Conservation (phyloP, 306 rosid species). For the Quercus parvula region DNA sequence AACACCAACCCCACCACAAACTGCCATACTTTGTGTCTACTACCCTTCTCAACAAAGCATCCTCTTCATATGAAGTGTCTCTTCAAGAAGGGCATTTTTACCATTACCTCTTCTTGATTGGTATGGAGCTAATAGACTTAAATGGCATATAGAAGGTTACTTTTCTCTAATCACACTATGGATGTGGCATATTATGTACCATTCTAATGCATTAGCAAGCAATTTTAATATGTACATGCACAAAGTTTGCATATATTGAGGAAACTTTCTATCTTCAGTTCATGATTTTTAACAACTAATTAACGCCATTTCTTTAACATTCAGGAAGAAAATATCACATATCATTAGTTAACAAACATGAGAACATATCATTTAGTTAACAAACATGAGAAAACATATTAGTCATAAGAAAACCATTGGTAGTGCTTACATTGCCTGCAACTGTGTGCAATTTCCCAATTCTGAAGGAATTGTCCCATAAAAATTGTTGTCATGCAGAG, state of each 20-base stretch:
- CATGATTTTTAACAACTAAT: background rate
- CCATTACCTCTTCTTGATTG: background rate
- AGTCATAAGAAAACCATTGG: conserved; percentile 3
- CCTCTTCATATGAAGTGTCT: background rate
- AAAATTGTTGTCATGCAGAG: conserved; percentile 77
- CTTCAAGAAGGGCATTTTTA: background rate
- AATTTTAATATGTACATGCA: background rate
- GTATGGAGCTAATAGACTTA: background rate
- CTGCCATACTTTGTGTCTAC: too few relatives aligned
- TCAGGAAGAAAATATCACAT: conserved; percentile 4
- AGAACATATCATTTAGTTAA: conserved; percentile 5
- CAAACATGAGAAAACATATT: conserved; percentile 7
- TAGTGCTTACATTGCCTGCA: conserved; percentile 71
- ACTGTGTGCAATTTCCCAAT: conserved; percentile 81
- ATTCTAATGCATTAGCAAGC: background rate
- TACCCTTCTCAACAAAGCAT: too few relatives aligned
- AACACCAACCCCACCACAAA: too few relatives aligned
- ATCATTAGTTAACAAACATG: conserved; percentile 13
- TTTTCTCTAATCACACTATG: background rate
- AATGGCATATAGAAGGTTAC: background rate
- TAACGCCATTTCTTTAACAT: background rate
- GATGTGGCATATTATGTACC: background rate
- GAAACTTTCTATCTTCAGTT: background rate
- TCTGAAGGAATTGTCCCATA: conserved; percentile 89
- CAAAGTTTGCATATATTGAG: background rate